phyloP scores from a whole-genome alignment of 148 eudicot species.

The Hydrangea macrophylla region DNA sequence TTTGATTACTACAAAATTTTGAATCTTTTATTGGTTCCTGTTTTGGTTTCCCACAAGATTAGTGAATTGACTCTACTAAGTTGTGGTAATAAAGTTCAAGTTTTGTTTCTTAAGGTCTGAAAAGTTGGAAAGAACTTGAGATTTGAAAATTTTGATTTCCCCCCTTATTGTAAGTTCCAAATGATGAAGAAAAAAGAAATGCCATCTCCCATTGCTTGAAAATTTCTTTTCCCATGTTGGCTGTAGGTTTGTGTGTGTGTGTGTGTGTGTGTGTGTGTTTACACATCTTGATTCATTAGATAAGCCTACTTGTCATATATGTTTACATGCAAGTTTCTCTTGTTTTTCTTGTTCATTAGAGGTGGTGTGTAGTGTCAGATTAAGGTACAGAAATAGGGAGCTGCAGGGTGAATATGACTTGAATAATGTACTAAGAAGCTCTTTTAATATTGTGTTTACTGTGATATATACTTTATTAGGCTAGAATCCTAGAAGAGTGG shows the following conservation, averaged over 20 bases:
- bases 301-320: background rate
- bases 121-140: too few species aligned
- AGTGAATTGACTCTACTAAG: background rate
- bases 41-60: background rate
- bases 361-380: background rate
- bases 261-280: too few species aligned
- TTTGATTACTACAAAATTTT: background rate
- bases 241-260: background rate
- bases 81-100: background rate
- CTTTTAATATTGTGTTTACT: background rate
- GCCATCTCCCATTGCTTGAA: background rate
- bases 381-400: background rate
- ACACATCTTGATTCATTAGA: background rate
- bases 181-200: background rate
- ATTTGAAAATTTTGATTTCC: too few species aligned
- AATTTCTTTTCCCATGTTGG: background rate
- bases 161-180: too few species aligned
- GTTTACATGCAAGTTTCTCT: background rate
- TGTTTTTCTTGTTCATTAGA: background rate
- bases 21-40: background rate
- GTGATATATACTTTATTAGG: background rate
- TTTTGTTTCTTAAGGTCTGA: too few species aligned
- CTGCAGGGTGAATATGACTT: background rate
- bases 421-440: background rate
- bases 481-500: background rate